phyloP scores from a whole-genome alignment of 2,329 filamentous ascomycete species.

The Chaetoscypha palmicola region DNA sequence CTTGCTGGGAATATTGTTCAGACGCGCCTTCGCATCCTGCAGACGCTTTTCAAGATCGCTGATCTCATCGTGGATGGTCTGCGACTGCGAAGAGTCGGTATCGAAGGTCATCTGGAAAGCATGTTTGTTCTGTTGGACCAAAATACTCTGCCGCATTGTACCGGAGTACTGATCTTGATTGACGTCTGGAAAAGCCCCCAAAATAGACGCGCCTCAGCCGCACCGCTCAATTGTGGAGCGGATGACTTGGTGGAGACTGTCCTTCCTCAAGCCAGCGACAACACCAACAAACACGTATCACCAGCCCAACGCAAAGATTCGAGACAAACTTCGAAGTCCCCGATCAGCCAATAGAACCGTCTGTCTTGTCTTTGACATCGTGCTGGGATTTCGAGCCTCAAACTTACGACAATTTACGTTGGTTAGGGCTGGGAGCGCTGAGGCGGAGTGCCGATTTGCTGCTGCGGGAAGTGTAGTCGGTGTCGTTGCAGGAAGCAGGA shows the following conservation, averaged over 20 bases:
- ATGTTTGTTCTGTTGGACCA: too few relatives aligned
- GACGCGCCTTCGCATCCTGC: slow-evolving; percentile 35
- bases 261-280: not conserved
- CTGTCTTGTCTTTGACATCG: not conserved
- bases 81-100: slow-evolving; percentile 21
- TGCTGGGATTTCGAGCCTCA: too few relatives aligned
- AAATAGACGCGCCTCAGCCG: not conserved
- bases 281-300: not conserved
- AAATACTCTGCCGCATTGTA: not conserved
- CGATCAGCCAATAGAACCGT: not conserved
- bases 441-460: not conserved
- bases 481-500: not conserved
- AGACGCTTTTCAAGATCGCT: slow-evolving; percentile 45
- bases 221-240: too few relatives aligned
- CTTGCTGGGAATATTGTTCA: slow-evolving; percentile 30
- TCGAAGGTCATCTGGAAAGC: slow-evolving; percentile 18
- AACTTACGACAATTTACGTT: too few relatives aligned
- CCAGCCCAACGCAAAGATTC: not conserved
- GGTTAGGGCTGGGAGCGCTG: too few relatives aligned
- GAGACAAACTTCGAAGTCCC: too few relatives aligned
- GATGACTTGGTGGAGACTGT: too few relatives aligned
- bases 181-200: not conserved
- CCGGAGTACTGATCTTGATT: not conserved
- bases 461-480: not conserved
- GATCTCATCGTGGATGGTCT: slow-evolving; percentile 45